Percentiles rank a stretch among this genome's conserved stretches.
phyloP scores from a whole-genome alignment of 306 rosid genomes.

The Quillaja saponaria region DNA sequence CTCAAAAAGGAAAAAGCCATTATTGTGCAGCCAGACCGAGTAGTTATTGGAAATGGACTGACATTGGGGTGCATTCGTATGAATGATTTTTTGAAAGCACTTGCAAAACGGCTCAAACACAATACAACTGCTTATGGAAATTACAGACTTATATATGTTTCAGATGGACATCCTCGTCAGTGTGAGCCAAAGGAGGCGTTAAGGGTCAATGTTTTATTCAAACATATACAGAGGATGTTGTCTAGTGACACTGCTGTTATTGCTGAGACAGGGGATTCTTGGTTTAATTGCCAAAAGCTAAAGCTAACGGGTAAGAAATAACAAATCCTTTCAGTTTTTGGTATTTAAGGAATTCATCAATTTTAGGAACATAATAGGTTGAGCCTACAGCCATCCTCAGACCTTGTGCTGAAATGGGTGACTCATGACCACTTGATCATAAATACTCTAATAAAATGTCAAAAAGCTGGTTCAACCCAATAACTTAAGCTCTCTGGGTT shows the following conservation, averaged over 20 bases:
- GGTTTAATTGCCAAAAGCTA: constrained; percentile 32
- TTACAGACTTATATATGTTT: constrained; percentile 8
- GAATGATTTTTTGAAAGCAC: constrained; percentile 23
- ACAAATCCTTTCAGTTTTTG: no score
- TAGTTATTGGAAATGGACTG: constrained; percentile 21
- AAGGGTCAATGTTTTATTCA: neutral
- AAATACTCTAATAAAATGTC: no score
- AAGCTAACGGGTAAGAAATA: constrained; percentile 28
- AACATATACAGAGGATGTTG: constrained; percentile 5
- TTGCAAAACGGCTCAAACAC: constrained; percentile 13
- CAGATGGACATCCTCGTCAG: constrained; percentile 7
- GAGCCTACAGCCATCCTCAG: no score
- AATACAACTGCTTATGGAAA: constrained; percentile 14
- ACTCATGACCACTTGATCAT: no score
- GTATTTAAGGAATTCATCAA: no score
- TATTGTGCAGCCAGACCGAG: constrained; percentile 14
- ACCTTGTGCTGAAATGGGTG: no score
- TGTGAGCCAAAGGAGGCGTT: constrained; percentile 2
- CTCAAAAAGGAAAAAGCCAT: constrained; percentile 15
- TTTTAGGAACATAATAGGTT: no score
- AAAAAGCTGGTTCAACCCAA: no score
- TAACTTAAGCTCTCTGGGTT: no score
- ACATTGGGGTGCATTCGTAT: constrained; percentile 14
- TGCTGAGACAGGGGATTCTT: constrained; percentile 29
- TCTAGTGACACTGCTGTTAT: constrained; percentile 16